Conservation (phyloP, 208 protist species). For the Crithidia acanthocephali region DNA sequence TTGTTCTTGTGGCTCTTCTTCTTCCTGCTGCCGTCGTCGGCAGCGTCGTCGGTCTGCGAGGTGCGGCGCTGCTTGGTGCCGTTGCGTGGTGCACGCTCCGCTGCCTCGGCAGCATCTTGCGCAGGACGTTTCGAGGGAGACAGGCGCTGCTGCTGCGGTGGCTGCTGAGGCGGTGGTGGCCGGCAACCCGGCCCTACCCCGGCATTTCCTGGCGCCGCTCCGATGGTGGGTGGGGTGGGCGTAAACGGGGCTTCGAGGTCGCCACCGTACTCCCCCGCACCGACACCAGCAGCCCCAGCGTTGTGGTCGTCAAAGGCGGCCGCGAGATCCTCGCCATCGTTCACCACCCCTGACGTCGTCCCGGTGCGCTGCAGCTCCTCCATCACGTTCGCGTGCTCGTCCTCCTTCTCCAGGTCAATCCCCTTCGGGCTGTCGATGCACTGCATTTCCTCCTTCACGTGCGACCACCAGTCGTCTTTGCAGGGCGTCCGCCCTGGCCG, state of each 20-base stretch:
- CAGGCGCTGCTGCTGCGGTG: not conserved
- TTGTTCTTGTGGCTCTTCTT: slow-evolving; percentile 9
- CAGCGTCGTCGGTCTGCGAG: slow-evolving; percentile 1
- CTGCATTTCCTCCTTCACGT: slow-evolving; percentile 36
- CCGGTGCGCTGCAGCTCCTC: slow-evolving; percentile 29
- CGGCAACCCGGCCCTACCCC: not conserved
- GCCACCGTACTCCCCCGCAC: not conserved
- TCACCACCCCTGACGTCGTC: slow-evolving; percentile 15
- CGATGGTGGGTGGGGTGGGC: not conserved
- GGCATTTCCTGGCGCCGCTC: no score
- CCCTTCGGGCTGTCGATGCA: slow-evolving; percentile 41
- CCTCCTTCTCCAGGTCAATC: slow-evolving; percentile 45
- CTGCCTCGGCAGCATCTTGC: not conserved
- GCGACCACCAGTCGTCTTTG: slow-evolving; percentile 46
- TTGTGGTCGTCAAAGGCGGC: slow-evolving; percentile 8
- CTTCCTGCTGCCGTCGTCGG: slow-evolving; percentile 5
- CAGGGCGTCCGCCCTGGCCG: slow-evolving; percentile 34
- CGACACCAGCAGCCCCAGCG: not conserved
- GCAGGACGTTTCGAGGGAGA: not conserved
- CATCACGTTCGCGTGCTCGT: slow-evolving; percentile 31
- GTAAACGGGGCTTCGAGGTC: slow-evolving; percentile 4
- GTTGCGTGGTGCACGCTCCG: not conserved
- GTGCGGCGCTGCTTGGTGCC: slow-evolving; percentile 1
- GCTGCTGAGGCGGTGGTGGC: not conserved
- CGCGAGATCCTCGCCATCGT: slow-evolving; percentile 20